phyloP scores from a whole-genome alignment of 352 stramenopile genomes.

The Pythium aquatile region DNA sequence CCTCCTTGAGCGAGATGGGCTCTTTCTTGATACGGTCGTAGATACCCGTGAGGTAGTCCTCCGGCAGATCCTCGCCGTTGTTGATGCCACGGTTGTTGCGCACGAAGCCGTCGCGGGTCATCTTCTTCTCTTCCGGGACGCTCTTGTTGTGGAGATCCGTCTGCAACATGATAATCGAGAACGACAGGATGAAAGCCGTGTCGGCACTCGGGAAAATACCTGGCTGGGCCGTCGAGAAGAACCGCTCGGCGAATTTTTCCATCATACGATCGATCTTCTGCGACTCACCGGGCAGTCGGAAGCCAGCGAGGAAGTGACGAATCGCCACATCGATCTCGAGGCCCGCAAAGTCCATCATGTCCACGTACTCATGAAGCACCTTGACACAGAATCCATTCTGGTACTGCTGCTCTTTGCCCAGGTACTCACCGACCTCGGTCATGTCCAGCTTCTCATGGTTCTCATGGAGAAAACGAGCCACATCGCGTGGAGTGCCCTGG shows the following conservation, averaged over 20 bases:
- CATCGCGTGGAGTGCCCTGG: conserved; percentile 87
- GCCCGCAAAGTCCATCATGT: conserved; percentile 94
- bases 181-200: conserved; percentile 98
- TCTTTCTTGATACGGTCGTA: conserved; percentile 96
- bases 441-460: conserved; percentile 95
- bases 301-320: conserved; percentile 96
- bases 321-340: conserved; percentile 98
- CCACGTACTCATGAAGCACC: conserved; percentile 96
- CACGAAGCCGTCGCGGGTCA: conserved; percentile 97
- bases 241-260: conserved; percentile 98
- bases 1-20: conserved; percentile 97
- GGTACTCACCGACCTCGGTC: conserved; percentile 96
- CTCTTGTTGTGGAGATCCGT: conserved; percentile 99
- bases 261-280: conserved; percentile 99
- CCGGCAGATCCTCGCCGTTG: conserved; percentile 93
- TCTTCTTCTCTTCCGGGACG: conserved; percentile 96
- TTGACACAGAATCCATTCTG: conserved; percentile 91
- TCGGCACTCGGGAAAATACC: conserved; percentile 94
- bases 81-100: conserved; percentile 97
- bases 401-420: conserved; percentile 97
- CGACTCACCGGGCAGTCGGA: conserved; percentile 98
- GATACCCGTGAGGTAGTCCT: conserved; percentile 92
- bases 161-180: conserved; percentile 89
- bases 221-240: conserved; percentile 64
- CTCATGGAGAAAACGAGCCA: conserved; percentile 94